Percentiles rank a stretch among this genome's conserved stretches.
Conservation (phyloP, 208 protist species). For the Entamoeba invadens region DNA sequence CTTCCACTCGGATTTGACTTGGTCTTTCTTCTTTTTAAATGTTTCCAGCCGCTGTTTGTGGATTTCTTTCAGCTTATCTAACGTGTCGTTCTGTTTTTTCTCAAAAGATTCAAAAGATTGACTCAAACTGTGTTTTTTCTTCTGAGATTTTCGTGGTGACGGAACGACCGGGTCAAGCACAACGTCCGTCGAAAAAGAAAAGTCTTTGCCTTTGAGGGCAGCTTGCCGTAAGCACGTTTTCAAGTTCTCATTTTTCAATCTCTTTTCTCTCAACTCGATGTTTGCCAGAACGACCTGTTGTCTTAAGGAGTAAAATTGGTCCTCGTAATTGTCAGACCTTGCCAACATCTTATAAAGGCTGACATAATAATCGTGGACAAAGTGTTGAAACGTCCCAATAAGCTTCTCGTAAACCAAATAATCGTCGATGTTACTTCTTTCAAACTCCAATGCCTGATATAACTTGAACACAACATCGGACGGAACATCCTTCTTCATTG, state of each 20-base stretch:
- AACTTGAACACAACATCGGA: background rate
- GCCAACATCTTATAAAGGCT: background rate
- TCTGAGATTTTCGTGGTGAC: background rate
- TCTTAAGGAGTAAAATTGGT: background rate
- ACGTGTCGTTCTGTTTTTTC: background rate
- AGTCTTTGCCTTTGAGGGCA: no score
- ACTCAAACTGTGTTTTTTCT: background rate
- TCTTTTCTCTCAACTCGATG: background rate
- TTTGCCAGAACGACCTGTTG: background rate
- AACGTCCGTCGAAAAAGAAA: no score
- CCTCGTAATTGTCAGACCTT: background rate
- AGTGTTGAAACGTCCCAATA: background rate
- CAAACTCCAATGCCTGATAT: background rate
- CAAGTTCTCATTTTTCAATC: background rate
- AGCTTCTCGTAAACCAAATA: background rate
- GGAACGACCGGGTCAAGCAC: no score
- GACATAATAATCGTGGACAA: background rate
- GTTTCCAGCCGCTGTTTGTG: background rate
- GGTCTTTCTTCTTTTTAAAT: background rate
- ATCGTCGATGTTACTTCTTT: background rate
- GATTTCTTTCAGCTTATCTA: background rate
- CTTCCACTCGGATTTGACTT: background rate
- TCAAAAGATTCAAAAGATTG: background rate
- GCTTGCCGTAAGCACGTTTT: background rate
- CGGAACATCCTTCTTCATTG: background rate